Evolutionary conservation across 768 basidiomycete genomes (phyloP).

Genomic region (Kwoniella heveanensis): DNA sequence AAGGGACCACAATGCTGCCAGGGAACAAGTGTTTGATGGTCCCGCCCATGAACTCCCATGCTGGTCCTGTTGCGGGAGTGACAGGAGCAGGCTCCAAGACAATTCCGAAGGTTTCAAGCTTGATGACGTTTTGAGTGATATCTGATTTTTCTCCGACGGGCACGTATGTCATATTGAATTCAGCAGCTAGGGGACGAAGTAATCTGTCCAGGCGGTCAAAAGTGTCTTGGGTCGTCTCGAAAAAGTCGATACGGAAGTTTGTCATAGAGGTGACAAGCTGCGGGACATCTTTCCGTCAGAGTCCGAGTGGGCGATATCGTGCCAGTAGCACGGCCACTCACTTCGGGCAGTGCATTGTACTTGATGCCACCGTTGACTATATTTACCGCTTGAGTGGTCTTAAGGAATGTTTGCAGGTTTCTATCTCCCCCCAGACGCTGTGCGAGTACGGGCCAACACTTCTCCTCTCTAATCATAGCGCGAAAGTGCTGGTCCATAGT

Average conservation of each 20-base stretch:
- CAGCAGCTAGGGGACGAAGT: too few species aligned
- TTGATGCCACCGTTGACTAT: constrained; percentile 5
- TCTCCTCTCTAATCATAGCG: not conserved
- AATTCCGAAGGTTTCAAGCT: too few species aligned
- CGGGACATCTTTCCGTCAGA: not conserved
- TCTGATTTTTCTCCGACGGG: too few species aligned
- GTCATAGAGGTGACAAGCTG: not conserved
- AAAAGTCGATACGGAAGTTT: not conserved
- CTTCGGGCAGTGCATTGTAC: constrained; percentile 7
- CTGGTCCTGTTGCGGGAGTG: too few species aligned
- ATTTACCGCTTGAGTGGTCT: constrained; percentile 8
- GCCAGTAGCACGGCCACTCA: not conserved
- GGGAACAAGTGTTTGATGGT: too few species aligned
- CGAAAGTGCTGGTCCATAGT: too few species aligned
- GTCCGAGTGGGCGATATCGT: not conserved
- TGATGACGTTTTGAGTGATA: too few species aligned
- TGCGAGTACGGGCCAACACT: not conserved
- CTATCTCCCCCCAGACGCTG: not conserved
- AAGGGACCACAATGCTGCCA: too few species aligned
- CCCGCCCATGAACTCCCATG: too few species aligned
- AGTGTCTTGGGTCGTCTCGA: not conserved
- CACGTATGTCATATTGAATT: too few species aligned
- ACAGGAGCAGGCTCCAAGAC: too few species aligned
- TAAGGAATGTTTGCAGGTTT: not conserved
- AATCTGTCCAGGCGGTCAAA: too few species aligned